A percentile compares a stretch with the other conserved stretches of the same genome.
Conservation (phyloP, 202 grass and related monocot genomes). For the Hordeum pubiflorum region DNA sequence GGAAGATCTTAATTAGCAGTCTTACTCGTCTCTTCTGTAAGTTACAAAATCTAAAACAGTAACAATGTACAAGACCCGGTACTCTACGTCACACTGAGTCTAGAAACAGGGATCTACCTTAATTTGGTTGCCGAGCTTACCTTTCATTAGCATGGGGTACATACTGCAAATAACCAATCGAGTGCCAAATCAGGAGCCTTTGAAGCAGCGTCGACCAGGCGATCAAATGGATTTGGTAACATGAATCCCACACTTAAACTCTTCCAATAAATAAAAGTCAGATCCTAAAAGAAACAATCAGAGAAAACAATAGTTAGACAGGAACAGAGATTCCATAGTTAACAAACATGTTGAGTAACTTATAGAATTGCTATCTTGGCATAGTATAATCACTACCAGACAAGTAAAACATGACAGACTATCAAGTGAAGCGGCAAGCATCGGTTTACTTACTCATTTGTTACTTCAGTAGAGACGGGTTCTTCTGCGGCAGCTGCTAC, state of each 20-base stretch:
- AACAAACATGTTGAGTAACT: not conserved
- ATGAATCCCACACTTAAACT: not conserved
- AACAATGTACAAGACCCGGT: too few relatives aligned
- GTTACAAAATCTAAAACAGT: too few relatives aligned
- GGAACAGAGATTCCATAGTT: not conserved
- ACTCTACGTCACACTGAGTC: too few relatives aligned
- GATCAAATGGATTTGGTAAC: too few relatives aligned
- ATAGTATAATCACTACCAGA: not conserved
- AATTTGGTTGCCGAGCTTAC: too few relatives aligned
- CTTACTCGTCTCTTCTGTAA: too few relatives aligned
- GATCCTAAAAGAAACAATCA: not conserved
- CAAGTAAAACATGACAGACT: not conserved
- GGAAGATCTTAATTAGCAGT: too few relatives aligned
- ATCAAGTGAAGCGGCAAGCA: not conserved
- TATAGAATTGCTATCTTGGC: not conserved
- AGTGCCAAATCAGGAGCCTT: too few relatives aligned
- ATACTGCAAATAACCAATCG: too few relatives aligned
- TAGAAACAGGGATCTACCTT: too few relatives aligned
- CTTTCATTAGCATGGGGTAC: too few relatives aligned
- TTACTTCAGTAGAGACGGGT: not conserved
- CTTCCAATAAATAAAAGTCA: not conserved
- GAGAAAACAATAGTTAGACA: not conserved
- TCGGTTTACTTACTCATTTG: slow-evolving; percentile 24
- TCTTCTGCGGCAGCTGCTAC: not conserved
- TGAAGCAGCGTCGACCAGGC: too few relatives aligned